Evolutionary conservation across 768 basidiomycete species (phyloP).

Genomic region (Epithele typhae): DNA sequence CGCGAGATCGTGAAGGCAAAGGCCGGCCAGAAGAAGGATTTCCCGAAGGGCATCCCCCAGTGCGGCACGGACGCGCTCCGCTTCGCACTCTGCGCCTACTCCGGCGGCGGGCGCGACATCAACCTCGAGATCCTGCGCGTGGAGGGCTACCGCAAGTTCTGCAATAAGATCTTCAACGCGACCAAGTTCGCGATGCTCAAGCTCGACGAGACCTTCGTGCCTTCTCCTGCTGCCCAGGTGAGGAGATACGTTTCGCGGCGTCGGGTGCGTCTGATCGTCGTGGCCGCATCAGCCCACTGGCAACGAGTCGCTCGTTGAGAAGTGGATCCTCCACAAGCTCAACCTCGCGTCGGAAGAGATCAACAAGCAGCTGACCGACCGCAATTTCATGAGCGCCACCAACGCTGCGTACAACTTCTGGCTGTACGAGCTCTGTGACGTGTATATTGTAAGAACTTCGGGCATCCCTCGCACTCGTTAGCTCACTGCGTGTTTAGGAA

Average conservation of each 20-base stretch:
- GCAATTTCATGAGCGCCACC: slow-evolving; percentile 94
- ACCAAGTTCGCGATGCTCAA: slow-evolving; percentile 99
- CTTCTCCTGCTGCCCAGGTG: slow-evolving; percentile 66
- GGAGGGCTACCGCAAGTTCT: slow-evolving; percentile 98
- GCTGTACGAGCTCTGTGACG: slow-evolving; percentile 98
- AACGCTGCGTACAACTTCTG: slow-evolving; percentile 87
- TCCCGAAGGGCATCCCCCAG: slow-evolving; percentile 98
- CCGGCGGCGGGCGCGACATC: slow-evolving; percentile 91
- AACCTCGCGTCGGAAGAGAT: slow-evolving; percentile 75
- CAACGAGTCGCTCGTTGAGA: slow-evolving; percentile 86
- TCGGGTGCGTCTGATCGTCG: neutral
- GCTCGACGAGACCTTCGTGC: slow-evolving; percentile 79
- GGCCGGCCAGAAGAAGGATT: slow-evolving; percentile 97
- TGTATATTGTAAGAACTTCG: slow-evolving; percentile 81
- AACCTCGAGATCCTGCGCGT: slow-evolving; percentile 94
- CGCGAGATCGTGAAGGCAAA: slow-evolving; percentile 90
- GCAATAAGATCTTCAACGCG: slow-evolving; percentile 99
- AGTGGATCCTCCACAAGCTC: slow-evolving; percentile 94
- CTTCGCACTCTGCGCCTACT: slow-evolving; percentile 94
- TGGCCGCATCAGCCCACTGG: slow-evolving; percentile 64
- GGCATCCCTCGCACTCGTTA: no score
- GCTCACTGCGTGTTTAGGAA: slow-evolving; percentile 67
- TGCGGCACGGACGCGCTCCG: slow-evolving; percentile 96
- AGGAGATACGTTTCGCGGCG: slow-evolving; percentile 8
- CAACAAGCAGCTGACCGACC: slow-evolving; percentile 67